phyloP scores from a whole-genome alignment of 2,329 filamentous ascomycete genomes.

The Claviceps citrina region DNA sequence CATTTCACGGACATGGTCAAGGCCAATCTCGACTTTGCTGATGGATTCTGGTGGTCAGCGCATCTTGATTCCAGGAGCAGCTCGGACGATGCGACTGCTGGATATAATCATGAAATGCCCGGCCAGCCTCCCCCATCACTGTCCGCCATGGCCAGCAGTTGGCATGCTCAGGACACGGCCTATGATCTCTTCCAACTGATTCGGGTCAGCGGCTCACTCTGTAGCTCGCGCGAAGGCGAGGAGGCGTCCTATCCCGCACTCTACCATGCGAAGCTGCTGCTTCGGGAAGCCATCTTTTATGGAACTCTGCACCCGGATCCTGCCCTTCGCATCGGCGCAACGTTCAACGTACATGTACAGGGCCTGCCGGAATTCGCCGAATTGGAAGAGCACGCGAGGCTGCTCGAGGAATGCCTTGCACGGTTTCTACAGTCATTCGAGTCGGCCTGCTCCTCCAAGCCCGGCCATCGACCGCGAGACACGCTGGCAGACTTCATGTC shows the following conservation, averaged over 20 bases:
- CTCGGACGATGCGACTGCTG: slow-evolving; percentile 8
- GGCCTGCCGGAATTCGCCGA: slow-evolving; percentile 27
- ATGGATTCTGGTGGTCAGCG: slow-evolving; percentile 44
- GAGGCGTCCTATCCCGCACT: slow-evolving; percentile 33
- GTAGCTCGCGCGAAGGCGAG: slow-evolving; percentile 32
- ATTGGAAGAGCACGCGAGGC: slow-evolving; percentile 29
- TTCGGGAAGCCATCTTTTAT: slow-evolving; percentile 39
- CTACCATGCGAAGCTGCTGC: slow-evolving; percentile 37
- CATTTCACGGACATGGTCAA: slow-evolving; percentile 27
- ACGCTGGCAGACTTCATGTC: slow-evolving; percentile 39
- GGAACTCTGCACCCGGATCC: slow-evolving; percentile 36
- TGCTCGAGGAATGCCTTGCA: slow-evolving; percentile 34
- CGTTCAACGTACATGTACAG: slow-evolving; percentile 9
- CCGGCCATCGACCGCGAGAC: slow-evolving; percentile 24
- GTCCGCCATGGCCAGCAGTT: slow-evolving; percentile 34
- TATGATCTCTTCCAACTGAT: slow-evolving; percentile 40
- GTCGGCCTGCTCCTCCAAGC: slow-evolving; percentile 17
- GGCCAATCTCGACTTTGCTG: slow-evolving; percentile 34
- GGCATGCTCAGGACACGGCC: slow-evolving; percentile 31
- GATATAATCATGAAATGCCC: slow-evolving; percentile 17
- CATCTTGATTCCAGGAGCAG: slow-evolving; percentile 23
- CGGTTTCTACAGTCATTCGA: slow-evolving; percentile 41
- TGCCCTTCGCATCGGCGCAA: slow-evolving; percentile 20
- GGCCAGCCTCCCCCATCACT: slow-evolving; percentile 33
- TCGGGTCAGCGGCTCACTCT: slow-evolving; percentile 33